A percentile compares a stretch with the other conserved stretches of the same genome.
Evolutionary conservation across 805 yeast species (phyloP).

Genomic region (Spathaspora boniae): DNA sequence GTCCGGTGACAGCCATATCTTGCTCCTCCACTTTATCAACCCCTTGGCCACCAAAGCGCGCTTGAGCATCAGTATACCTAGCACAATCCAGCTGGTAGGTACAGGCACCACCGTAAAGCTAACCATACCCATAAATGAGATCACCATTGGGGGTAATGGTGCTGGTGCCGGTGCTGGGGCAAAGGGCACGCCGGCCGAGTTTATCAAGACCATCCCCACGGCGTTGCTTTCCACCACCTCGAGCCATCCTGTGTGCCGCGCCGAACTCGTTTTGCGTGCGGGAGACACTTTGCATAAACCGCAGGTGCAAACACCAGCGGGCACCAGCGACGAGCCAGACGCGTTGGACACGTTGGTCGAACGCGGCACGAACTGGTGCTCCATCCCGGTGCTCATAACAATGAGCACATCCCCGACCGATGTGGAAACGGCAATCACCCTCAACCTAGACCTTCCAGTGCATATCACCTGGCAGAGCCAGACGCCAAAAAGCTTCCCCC

Average conservation of each 20-base stretch:
- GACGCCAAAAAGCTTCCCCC: neutral
- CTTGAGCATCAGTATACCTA: slow-evolving; percentile 5
- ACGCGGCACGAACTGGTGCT: slow-evolving; percentile 32
- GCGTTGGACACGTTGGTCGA: slow-evolving; percentile 18
- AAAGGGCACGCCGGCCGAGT: slow-evolving; percentile 16
- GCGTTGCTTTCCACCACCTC: slow-evolving; percentile 27
- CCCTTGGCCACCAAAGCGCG: slow-evolving; percentile 22
- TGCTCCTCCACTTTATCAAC: slow-evolving; percentile 29
- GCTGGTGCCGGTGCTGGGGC: too few relatives aligned
- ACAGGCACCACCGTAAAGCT: slow-evolving; percentile 10
- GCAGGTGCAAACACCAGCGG: too few relatives aligned
- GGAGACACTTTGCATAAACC: slow-evolving; percentile 7
- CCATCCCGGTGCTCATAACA: slow-evolving; percentile 27
- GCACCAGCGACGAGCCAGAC: slow-evolving; percentile 9
- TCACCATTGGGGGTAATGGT: slow-evolving; percentile 20
- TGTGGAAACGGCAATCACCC: neutral
- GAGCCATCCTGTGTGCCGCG: slow-evolving; percentile 23
- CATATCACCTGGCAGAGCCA: slow-evolving; percentile 24
- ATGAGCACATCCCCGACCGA: neutral
- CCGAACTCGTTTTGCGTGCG: slow-evolving; percentile 22
- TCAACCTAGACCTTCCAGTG: slow-evolving; percentile 24
- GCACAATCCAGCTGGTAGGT: slow-evolving; percentile 4
- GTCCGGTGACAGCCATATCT: slow-evolving; percentile 9
- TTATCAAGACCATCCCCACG: slow-evolving; percentile 34
- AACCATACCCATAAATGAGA: slow-evolving; percentile 24